Evolutionary conservation across 495 filamentous ascomycete genomes (phyloP).

Genomic region (Daldinia grandis): DNA sequence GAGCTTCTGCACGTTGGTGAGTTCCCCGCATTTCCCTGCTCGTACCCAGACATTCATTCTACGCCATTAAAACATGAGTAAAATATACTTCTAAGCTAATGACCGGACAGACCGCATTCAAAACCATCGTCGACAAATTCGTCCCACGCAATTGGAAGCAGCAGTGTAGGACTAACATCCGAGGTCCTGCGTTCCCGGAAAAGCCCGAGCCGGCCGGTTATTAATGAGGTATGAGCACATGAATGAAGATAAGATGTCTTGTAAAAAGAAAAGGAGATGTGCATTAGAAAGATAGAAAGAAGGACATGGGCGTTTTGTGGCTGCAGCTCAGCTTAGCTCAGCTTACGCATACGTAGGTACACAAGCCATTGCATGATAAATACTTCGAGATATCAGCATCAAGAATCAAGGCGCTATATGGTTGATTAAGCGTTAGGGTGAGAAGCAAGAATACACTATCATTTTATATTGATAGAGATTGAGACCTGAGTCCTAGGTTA

Average conservation of each 20-base stretch:
- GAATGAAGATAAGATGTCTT: neutral
- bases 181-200: constrained; percentile 61
- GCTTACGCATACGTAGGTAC: neutral
- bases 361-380: neutral
- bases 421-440: neutral
- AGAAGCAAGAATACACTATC: neutral
- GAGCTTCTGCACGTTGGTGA: constrained; percentile 88
- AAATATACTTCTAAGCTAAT: constrained; percentile 13
- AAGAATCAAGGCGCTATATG: neutral
- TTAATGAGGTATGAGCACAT: constrained; percentile 33
- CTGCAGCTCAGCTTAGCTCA: neutral
- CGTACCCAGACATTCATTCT: neutral
- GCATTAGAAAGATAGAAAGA: neutral
- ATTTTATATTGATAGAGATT: neutral
- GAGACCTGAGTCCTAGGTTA: neutral
- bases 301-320: neutral
- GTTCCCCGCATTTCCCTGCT: constrained; percentile 29
- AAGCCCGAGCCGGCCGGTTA: constrained; percentile 65
- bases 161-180: constrained; percentile 74
- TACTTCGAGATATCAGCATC: neutral
- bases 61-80: neutral
- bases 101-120: constrained; percentile 77
- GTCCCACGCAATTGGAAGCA: constrained; percentile 81
- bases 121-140: constrained; percentile 87
- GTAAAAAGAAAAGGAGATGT: neutral